Evolutionary conservation across 2,329 filamentous ascomycete genomes (phyloP).

Genomic region (Xylariaceae sp.): DNA sequence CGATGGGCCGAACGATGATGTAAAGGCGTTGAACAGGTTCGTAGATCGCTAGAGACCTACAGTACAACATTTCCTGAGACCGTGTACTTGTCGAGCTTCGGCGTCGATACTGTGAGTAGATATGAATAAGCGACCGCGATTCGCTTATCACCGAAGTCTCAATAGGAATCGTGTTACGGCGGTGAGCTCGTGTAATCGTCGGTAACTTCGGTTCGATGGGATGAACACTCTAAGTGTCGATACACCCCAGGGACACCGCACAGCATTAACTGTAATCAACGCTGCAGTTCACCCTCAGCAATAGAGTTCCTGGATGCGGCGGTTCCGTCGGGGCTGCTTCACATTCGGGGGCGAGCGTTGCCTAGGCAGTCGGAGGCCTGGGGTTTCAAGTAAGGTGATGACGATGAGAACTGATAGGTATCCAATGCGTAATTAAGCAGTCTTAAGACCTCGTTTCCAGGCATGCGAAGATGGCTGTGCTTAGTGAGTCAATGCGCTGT

Average conservation of each 20-base stretch:
- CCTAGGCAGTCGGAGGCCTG: background rate
- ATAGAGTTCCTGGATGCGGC: background rate
- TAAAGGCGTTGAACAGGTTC: too few relatives aligned
- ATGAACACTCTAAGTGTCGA: background rate
- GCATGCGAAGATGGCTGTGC: conserved; percentile 19
- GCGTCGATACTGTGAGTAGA: background rate
- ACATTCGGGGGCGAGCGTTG: background rate
- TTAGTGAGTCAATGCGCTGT: conserved; percentile 9
- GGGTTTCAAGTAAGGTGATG: conserved; percentile 5
- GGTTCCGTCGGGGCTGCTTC: background rate
- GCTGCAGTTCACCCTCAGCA: background rate
- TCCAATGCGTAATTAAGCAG: background rate
- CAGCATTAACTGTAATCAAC: background rate
- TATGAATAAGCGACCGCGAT: background rate
- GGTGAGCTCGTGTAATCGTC: background rate
- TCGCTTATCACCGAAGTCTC: background rate
- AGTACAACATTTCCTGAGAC: too few relatives aligned
- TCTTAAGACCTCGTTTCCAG: conserved; percentile 16
- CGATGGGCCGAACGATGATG: too few relatives aligned
- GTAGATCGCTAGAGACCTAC: too few relatives aligned
- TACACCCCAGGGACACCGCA: background rate
- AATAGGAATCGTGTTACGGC: background rate
- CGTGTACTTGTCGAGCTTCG: background rate
- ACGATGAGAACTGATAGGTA: background rate
- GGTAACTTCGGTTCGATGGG: too few relatives aligned